Conservation (phyloP, 1,284 basidiomycete genomes). For the Takashimella koratensis region DNA sequence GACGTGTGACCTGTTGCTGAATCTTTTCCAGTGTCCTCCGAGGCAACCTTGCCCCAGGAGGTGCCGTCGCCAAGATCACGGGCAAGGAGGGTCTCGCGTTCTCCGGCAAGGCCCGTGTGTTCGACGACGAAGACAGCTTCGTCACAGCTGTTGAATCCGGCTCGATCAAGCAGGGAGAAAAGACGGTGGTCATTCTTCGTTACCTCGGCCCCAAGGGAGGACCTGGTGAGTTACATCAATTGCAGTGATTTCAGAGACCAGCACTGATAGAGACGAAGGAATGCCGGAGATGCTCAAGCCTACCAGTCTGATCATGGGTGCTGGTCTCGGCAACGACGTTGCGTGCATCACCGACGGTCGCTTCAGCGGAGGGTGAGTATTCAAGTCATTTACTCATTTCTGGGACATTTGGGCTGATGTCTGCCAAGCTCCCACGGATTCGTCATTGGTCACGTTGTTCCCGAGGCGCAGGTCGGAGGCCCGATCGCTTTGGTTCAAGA, state of each 20-base stretch:
- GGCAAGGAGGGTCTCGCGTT: slow-evolving; percentile 91
- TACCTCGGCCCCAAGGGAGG: slow-evolving; percentile 96
- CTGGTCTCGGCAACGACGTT: slow-evolving; percentile 83
- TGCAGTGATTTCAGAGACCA: slow-evolving; percentile 1
- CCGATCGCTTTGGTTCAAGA: slow-evolving; percentile 92
- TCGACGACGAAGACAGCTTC: slow-evolving; percentile 71
- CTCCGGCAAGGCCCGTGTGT: slow-evolving; percentile 52
- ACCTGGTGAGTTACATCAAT: slow-evolving; percentile 53
- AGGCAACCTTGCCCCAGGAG: slow-evolving; percentile 84
- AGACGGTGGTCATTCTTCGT: slow-evolving; percentile 80
- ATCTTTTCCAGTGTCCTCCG: slow-evolving; percentile 65
- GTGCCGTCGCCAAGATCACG: slow-evolving; percentile 92
- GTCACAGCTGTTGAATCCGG: slow-evolving; percentile 77
- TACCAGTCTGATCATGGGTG: slow-evolving; percentile 87
- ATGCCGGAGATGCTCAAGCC: slow-evolving; percentile 87
- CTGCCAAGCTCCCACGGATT: slow-evolving; percentile 55
- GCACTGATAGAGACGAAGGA: slow-evolving; percentile 49
- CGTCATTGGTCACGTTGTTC: slow-evolving; percentile 54
- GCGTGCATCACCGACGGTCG: slow-evolving; percentile 94
- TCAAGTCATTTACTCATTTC: too few relatives aligned
- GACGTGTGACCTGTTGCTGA: slow-evolving; percentile 12
- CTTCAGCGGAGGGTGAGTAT: slow-evolving; percentile 80
- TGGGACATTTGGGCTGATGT: too few relatives aligned
- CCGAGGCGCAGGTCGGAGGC: slow-evolving; percentile 87
- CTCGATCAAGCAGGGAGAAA: slow-evolving; percentile 72